These are phyloP conservation scores for Leishmania major DNA, from an alignment of 208 protist genomes.

Conservation along the genomic window DNA sequence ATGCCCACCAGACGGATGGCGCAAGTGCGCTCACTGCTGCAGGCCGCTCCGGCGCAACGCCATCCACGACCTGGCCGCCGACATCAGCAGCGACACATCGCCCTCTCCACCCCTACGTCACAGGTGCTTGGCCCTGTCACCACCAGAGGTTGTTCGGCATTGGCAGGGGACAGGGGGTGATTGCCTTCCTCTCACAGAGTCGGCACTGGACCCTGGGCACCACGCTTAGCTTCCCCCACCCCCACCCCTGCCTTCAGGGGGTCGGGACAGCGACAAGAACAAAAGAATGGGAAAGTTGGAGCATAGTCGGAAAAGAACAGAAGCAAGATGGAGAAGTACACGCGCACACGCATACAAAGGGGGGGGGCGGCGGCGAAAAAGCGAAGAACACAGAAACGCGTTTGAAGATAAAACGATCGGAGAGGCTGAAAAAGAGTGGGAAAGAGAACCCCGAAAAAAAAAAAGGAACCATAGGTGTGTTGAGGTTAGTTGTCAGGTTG, in stretches of 20 bases:
- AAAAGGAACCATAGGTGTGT: conserved; percentile 5
- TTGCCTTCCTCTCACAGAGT: background rate
- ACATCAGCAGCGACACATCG: background rate
- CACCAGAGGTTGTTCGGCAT: background rate
- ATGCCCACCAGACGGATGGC: background rate
- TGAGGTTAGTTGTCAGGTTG: conserved; percentile 12
- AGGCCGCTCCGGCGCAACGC: background rate
- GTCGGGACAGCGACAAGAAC: background rate
- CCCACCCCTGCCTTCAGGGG: background rate
- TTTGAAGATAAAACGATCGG: background rate
- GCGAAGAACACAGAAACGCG: background rate
- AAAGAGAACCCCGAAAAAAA: background rate
- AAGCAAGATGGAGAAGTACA: conserved; percentile 9
- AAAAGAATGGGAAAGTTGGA: conserved; percentile 10
- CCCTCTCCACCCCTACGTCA: background rate
- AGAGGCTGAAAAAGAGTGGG: background rate
- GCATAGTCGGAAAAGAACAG: conserved; percentile 9
- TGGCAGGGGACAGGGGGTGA: background rate
- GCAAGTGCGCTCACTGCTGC: background rate
- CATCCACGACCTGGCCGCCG: background rate
- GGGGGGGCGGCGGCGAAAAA: conserved; percentile 1
- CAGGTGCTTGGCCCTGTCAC: background rate
- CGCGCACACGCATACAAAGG: conserved; percentile 10
- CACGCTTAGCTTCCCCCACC: background rate
- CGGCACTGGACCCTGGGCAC: background rate